A percentile compares a stretch with the other conserved stretches of the same genome.
phyloP scores from a whole-genome alignment of 805 yeast species.

The Yarrowia bubula region DNA sequence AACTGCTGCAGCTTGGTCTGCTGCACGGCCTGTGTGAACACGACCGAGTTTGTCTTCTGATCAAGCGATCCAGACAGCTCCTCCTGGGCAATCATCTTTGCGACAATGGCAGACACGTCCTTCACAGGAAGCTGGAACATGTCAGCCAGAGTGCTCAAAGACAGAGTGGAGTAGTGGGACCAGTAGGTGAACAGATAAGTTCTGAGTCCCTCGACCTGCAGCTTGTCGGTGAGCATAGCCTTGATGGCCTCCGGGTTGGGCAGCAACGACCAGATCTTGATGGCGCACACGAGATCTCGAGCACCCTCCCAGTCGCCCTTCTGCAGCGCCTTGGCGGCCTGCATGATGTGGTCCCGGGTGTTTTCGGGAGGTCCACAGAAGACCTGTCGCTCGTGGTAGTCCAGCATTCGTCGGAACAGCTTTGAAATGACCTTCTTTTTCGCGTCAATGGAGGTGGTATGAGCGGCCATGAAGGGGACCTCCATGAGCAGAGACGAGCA shows the following conservation, averaged over 20 bases:
- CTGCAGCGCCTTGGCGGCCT: conserved; percentile 85
- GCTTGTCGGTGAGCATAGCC: conserved; percentile 64
- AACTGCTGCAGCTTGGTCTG: conserved; percentile 82
- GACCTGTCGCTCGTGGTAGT: conserved; percentile 88
- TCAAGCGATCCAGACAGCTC: conserved; percentile 77
- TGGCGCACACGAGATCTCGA: conserved; percentile 64
- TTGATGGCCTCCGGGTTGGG: conserved; percentile 66
- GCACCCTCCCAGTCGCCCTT: conserved; percentile 87
- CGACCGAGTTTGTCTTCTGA: conserved; percentile 59
- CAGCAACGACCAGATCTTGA: conserved; percentile 83
- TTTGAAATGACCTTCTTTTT: conserved; percentile 68
- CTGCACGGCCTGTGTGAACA: conserved; percentile 74
- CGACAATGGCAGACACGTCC: conserved; percentile 60
- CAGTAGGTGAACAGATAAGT: conserved; percentile 89
- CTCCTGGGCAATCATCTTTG: conserved; percentile 71
- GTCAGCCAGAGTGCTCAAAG: conserved; percentile 60
- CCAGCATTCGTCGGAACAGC: conserved; percentile 87
- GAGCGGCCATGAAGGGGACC: conserved; percentile 81
- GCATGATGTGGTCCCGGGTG: conserved; percentile 87
- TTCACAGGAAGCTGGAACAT: conserved; percentile 62
- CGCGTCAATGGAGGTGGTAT: conserved; percentile 49
- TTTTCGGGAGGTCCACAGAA: conserved; percentile 98
- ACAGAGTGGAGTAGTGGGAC: conserved; percentile 68
- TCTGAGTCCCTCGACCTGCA: conserved; percentile 87
- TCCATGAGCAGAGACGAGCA: conserved; percentile 87